phyloP scores from a whole-genome alignment of 306 rosid species.

The Begonia masoniana region DNA sequence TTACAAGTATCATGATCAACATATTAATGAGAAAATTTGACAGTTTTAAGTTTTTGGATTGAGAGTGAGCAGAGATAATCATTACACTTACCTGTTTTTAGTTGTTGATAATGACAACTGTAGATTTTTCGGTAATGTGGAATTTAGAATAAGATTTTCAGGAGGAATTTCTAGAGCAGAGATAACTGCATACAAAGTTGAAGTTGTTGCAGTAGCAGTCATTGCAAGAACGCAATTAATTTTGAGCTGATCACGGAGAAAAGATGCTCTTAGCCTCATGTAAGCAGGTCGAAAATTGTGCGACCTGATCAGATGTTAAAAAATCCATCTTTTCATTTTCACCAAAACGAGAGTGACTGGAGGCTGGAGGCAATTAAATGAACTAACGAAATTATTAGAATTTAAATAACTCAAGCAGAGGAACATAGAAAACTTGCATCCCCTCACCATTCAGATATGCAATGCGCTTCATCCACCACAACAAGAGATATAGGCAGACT shows the following conservation, averaged over 20 bases:
- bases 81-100: conserved; percentile 58
- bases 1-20: conserved; percentile 12
- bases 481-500: conserved; percentile 47
- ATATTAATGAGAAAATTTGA: conserved; percentile 7
- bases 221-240: conserved; percentile 70
- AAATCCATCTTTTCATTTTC: background rate
- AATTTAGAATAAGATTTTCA: conserved; percentile 53
- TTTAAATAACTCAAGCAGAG: background rate
- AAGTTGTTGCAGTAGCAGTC: conserved; percentile 93
- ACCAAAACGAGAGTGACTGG: too few relatives aligned
- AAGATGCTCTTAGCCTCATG: conserved; percentile 82
- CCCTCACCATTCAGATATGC: conserved; percentile 90
- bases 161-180: conserved; percentile 68
- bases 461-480: conserved; percentile 92
- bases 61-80: conserved; percentile 6
- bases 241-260: conserved; percentile 51
- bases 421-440: conserved; percentile 2
- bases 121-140: conserved; percentile 54
- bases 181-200: conserved; percentile 66
- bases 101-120: conserved; percentile 52
- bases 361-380: too few relatives aligned
- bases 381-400: too few relatives aligned
- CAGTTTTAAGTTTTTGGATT: conserved; percentile 7
- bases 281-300: conserved; percentile 91
- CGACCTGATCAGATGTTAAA: conserved; percentile 44